Conservation (phyloP, 2,329 filamentous ascomycete species). For the Fusarium hostae region DNA sequence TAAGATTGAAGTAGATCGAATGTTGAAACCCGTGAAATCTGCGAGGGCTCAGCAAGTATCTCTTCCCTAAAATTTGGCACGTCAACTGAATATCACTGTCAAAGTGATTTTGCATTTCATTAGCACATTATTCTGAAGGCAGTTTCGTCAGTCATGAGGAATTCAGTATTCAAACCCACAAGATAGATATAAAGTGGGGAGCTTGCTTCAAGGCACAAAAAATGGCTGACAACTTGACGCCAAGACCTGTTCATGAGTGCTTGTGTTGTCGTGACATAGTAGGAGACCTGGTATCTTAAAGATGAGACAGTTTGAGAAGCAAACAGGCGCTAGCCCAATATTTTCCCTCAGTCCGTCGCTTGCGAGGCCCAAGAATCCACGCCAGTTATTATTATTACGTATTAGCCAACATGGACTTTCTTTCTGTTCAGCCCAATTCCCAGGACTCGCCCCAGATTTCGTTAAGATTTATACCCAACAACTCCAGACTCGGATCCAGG, state of each 20-base stretch:
- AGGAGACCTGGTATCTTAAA: conserved; percentile 38
- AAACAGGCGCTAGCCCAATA: conserved; percentile 14
- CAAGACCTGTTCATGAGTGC: conserved; percentile 21
- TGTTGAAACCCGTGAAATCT: conserved; percentile 5
- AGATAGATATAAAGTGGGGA: conserved; percentile 7
- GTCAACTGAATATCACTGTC: background rate
- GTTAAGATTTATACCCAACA: conserved; percentile 64
- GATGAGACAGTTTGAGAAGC: conserved; percentile 13
- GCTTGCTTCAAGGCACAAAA: conserved; percentile 28
- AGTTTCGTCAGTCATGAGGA: conserved; percentile 25
- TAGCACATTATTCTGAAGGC: conserved; percentile 13
- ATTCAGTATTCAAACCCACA: conserved; percentile 38
- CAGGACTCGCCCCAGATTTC: conserved; percentile 66
- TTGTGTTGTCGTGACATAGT: conserved; percentile 36
- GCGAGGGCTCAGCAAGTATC: conserved; percentile 21
- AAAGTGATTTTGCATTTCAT: conserved; percentile 9
- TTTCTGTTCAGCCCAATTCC: conserved; percentile 51
- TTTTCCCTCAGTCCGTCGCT: conserved; percentile 4
- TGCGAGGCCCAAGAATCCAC: conserved; percentile 18
- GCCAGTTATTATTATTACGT: conserved; percentile 41
- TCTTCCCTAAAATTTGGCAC: background rate
- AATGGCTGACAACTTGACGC: conserved; percentile 11
- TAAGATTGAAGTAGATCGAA: background rate
- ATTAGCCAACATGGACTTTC: conserved; percentile 19
- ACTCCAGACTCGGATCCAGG: conserved; percentile 64